These are phyloP conservation scores for Rhodotorula sp. DNA, from an alignment of 1,284 basidiomycete genomes.

Conservation along the genomic window DNA sequence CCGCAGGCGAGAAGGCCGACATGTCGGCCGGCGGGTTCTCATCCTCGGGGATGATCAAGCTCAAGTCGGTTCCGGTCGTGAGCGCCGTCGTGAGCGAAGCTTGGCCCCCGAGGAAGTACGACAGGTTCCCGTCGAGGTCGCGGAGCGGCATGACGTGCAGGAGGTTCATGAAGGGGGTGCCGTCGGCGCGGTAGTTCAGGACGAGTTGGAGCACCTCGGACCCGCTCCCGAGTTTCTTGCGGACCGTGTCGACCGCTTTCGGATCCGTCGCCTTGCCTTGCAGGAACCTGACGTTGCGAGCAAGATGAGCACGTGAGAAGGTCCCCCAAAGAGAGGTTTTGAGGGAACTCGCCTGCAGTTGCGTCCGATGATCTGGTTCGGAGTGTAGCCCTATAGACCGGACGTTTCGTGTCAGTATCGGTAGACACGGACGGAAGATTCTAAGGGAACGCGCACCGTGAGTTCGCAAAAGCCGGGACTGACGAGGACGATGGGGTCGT, in stretches of 20 bases:
- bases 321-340: not conserved
- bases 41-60: conserved; percentile 21
- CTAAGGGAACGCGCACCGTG: conserved; percentile 23
- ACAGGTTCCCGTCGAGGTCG: conserved; percentile 39
- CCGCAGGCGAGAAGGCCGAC: conserved; percentile 13
- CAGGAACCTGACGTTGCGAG: conserved; percentile 32
- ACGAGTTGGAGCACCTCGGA: conserved; percentile 42
- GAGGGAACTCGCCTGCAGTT: conserved; percentile 42
- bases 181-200: conserved; percentile 45
- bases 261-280: conserved; percentile 42
- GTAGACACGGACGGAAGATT: not conserved
- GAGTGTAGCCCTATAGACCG: conserved; percentile 39
- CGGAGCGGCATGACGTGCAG: conserved; percentile 45
- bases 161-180: conserved; percentile 40
- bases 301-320: not conserved
- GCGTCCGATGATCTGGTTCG: conserved; percentile 44
- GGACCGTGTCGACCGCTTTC: conserved; percentile 33
- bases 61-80: conserved; percentile 13
- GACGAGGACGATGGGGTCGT: conserved; percentile 46
- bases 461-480: conserved; percentile 40
- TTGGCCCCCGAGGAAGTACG: conserved; percentile 43
- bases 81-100: conserved; percentile 27
- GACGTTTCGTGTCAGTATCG: not conserved
- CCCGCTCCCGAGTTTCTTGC: conserved; percentile 31
- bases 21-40: conserved; percentile 1